Evolutionary conservation across 495 filamentous ascomycete species (phyloP).

Genomic region (Penicillium goetzii): DNA sequence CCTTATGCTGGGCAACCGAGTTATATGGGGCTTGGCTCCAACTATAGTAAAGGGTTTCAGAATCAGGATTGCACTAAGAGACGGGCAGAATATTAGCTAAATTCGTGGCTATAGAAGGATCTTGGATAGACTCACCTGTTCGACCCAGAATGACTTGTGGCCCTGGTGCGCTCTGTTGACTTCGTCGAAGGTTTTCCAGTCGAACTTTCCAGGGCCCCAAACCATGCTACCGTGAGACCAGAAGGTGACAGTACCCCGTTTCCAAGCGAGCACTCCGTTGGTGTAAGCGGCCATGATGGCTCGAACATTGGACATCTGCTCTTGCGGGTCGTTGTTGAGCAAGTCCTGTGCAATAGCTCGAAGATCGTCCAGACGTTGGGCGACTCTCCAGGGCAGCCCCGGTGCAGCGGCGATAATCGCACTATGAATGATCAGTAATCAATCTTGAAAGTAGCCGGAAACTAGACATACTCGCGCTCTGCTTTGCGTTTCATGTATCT

Average conservation of each 20-base stretch:
- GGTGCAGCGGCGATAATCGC: background rate
- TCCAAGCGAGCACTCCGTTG: background rate
- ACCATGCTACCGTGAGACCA: background rate
- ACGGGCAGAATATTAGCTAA: background rate
- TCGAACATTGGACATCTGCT: background rate
- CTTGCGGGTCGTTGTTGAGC: background rate
- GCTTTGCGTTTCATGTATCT: background rate
- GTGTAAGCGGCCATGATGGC: background rate
- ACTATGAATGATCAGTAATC: background rate
- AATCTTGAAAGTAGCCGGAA: background rate
- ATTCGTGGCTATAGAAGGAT: background rate
- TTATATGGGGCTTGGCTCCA: background rate
- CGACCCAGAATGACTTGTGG: constrained; percentile 1
- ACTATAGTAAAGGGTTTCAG: background rate
- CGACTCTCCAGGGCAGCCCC: background rate
- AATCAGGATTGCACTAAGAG: background rate
- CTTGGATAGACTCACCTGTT: background rate
- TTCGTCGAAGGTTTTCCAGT: background rate
- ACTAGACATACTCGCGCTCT: background rate
- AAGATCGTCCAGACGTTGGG: background rate
- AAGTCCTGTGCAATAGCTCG: background rate
- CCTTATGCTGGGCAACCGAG: background rate
- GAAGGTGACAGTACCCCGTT: background rate
- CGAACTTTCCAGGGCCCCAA: background rate
- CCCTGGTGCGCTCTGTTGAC: background rate